Evolutionary conservation across 345 rosid species (phyloP).

Genomic region (Garcia nutans): DNA sequence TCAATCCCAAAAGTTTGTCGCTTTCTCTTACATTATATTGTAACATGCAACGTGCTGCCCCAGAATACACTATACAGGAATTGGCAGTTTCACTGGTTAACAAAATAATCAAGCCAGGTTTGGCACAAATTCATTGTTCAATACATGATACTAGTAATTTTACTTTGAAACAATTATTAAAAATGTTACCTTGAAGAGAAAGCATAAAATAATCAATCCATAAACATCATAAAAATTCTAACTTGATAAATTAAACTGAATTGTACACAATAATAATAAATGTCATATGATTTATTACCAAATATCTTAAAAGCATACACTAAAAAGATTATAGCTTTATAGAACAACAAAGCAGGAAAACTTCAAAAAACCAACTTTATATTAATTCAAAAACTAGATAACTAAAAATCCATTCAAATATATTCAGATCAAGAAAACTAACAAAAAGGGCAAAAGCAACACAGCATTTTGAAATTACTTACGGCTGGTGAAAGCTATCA

Average conservation of each 20-base stretch:
- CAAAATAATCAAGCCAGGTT: neutral
- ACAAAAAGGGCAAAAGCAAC: neutral
- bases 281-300: neutral
- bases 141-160: neutral
- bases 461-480: conserved; percentile 33
- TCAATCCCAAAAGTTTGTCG: neutral
- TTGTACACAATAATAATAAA: neutral
- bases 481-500: conserved; percentile 73
- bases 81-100: neutral
- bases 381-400: neutral
- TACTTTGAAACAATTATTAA: neutral
- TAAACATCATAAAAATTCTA: neutral
- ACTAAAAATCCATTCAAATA: conserved; percentile 11
- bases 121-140: neutral
- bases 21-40: neutral
- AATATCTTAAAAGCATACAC: conserved; percentile 11
- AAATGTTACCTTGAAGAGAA: neutral
- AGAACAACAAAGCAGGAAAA: neutral
- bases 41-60: neutral
- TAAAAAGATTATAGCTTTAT: neutral
- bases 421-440: conserved; percentile 3
- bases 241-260: neutral
- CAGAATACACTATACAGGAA: neutral
- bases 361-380: neutral
- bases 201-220: neutral